phyloP scores from a whole-genome alignment of 371 early-diverging fungal genomes.

The Apophysomyces sp. region DNA sequence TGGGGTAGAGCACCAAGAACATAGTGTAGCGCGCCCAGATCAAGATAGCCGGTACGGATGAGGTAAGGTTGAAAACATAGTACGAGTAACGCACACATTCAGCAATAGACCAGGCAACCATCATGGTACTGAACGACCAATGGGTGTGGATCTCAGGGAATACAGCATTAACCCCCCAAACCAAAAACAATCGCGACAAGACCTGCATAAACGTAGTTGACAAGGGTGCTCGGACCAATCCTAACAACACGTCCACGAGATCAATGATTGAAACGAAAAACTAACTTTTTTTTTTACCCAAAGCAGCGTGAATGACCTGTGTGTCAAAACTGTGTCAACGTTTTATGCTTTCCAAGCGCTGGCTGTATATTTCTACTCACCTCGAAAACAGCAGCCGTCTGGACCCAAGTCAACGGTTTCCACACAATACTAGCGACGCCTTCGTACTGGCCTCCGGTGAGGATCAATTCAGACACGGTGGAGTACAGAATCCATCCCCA shows the following conservation, averaged over 20 bases:
- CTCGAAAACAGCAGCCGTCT: constrained; percentile 80
- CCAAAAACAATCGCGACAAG: constrained; percentile 80
- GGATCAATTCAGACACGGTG: constrained; percentile 48
- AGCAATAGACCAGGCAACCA: constrained; percentile 91
- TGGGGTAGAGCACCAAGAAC: constrained; percentile 89
- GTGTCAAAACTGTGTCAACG: neutral
- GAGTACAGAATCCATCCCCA: constrained; percentile 75
- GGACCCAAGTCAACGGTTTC: constrained; percentile 61
- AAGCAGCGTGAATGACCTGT: constrained; percentile 28
- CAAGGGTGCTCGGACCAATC: constrained; percentile 81
- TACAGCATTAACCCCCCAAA: constrained; percentile 75
- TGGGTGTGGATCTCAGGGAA: constrained; percentile 68
- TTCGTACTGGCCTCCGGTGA: constrained; percentile 47
- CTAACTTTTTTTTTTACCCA: constrained; percentile 8
- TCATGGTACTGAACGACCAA: constrained; percentile 78
- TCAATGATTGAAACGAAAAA: no score
- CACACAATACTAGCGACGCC: constrained; percentile 62
- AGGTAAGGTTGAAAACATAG: constrained; percentile 71
- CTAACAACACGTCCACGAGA: constrained; percentile 38
- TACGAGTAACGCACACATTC: constrained; percentile 88
- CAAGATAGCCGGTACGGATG: constrained; percentile 49
- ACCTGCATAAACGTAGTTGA: constrained; percentile 85
- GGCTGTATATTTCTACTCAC: constrained; percentile 22
- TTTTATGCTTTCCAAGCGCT: neutral
- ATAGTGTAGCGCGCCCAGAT: constrained; percentile 83